Base-by-base conservation (phyloP, 2,329 filamentous ascomycete species). In the Botrytis pseudocinerea region DNA sequence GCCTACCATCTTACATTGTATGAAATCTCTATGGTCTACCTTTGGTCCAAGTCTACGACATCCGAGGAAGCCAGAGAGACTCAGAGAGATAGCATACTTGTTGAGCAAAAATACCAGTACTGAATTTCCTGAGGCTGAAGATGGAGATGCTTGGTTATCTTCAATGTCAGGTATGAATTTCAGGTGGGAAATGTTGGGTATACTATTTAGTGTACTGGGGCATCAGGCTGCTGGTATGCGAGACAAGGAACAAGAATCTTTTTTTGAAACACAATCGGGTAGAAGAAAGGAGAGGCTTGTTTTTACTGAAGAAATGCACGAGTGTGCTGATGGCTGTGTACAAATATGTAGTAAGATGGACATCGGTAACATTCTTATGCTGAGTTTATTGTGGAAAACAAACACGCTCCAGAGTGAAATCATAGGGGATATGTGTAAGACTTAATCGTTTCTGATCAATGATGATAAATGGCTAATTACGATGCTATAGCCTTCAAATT, bases 361-460 rank as follows among this genome's bases (percentile, higher is more conserved):
- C n/a, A 18, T 57, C 9, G 51, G 51, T 18, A 57, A 57, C 51
- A 57, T 57, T 28, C 25, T 57, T 28, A 57, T 57, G 51, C n/a
- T 57, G 14, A 57, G 51, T 57, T 57, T 75, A 81, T 77, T 80
- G 25, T 77, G 79, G 38, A 80, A 82, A 28, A 78, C 81, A 10
- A 72, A 76, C 6, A 81, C 82, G 1, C 75, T 83, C 0, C 81
- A 84, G 42, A 84, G 83, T 0, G 76, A 83, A 0, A 76, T 83
- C 18, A 78, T 77, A 1, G 84, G 84, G 25, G 84, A 85, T 66
- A 83, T 69, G 51, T 57, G 51, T 57, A 57, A 57, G 51, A 28
- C 7, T 18, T 4, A 16, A 16, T 2, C 0, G 7, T 25, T n/a
- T 22, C 7, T 69, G 16, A 5, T 16, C 10, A 16, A 10, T 14